Percentiles rank a stretch among this genome's conserved stretches.
These are phyloP conservation scores for Alternaria arbusti DNA, from an alignment of 2,329 filamentous ascomycete genomes.

Conservation along the genomic window DNA sequence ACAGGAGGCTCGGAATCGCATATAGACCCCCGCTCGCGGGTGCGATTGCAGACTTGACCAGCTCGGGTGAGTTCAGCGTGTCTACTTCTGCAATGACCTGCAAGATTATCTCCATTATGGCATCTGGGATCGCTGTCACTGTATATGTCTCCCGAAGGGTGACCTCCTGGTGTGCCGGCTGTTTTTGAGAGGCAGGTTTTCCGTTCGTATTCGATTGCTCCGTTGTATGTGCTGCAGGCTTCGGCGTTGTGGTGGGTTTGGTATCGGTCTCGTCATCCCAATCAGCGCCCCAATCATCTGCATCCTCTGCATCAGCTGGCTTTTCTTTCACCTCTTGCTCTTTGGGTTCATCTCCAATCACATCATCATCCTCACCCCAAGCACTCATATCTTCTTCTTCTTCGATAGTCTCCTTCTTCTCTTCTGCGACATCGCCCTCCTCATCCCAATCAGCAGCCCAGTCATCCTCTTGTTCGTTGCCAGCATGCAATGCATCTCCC, in stretches of 20 bases:
- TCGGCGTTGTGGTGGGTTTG: constrained; percentile 17
- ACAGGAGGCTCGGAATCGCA: constrained; percentile 71
- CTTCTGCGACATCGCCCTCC: constrained; percentile 47
- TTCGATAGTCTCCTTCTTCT: constrained; percentile 40
- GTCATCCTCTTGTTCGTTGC: constrained; percentile 60
- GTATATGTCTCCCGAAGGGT: constrained; percentile 85
- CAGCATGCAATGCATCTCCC: constrained; percentile 69
- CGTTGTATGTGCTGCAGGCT: constrained; percentile 23
- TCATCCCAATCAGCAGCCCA: constrained; percentile 85
- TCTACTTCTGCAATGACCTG: constrained; percentile 54
- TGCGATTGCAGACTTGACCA: constrained; percentile 62
- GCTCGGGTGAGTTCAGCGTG: constrained; percentile 60
- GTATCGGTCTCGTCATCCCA: constrained; percentile 73
- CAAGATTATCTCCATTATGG: constrained; percentile 73
- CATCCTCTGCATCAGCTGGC: constrained; percentile 46
- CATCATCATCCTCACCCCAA: constrained; percentile 54
- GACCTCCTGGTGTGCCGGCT: constrained; percentile 63
- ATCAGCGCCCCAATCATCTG: constrained; percentile 73
- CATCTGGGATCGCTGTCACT: constrained; percentile 85
- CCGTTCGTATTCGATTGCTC: constrained; percentile 41
- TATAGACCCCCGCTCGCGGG: constrained; percentile 74
- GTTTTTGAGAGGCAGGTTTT: constrained; percentile 35
- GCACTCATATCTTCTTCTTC: constrained; percentile 59
- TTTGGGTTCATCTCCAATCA: constrained; percentile 24
- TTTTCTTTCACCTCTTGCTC: constrained; percentile 45